These are phyloP conservation scores for Capillidium rhysosporum DNA, from an alignment of 371 early-diverging fungal species.

Conservation along the genomic window DNA sequence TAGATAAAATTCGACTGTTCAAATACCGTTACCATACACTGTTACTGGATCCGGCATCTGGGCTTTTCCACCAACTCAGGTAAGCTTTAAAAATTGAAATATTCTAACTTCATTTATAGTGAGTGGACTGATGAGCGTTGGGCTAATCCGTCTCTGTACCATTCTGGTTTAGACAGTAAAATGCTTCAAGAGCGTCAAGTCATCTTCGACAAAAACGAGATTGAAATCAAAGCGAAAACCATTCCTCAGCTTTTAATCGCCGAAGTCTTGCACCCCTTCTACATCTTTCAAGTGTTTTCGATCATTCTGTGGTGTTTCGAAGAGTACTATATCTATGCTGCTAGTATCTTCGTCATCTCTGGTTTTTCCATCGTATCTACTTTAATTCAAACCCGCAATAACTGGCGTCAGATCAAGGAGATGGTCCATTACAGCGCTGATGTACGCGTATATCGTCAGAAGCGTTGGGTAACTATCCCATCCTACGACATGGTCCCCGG, in stretches of 20 bases:
- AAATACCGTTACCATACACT: background rate
- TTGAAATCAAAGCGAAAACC: conserved; percentile 65
- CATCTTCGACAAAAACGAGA: conserved; percentile 72
- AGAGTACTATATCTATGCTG: conserved; percentile 88
- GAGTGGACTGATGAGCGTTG: conserved; percentile 53
- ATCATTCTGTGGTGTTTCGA: conserved; percentile 86
- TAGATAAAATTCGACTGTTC: background rate
- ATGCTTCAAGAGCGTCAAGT: conserved; percentile 30
- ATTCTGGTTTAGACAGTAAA: conserved; percentile 29
- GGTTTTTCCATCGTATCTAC: conserved; percentile 56
- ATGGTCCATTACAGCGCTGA: conserved; percentile 73
- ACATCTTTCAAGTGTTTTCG: conserved; percentile 80
- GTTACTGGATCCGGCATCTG: background rate
- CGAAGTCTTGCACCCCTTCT: conserved; percentile 88
- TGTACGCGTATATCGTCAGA: conserved; percentile 50
- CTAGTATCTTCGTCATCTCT: conserved; percentile 72
- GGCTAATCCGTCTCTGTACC: conserved; percentile 22
- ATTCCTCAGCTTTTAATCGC: conserved; percentile 53
- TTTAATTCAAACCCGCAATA: conserved; percentile 54
- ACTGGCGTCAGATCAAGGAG: conserved; percentile 55
- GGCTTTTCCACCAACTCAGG: background rate
- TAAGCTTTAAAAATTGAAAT: conserved; percentile 5
- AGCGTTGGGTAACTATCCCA: conserved; percentile 33
- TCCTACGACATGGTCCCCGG: too few relatives aligned
- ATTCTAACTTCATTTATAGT: too few relatives aligned